Evolutionary conservation across 2,329 filamentous ascomycete genomes (phyloP), one percentile per base, ranked within the genome.

Genomic region (Penicillium olsonii): DNA sequence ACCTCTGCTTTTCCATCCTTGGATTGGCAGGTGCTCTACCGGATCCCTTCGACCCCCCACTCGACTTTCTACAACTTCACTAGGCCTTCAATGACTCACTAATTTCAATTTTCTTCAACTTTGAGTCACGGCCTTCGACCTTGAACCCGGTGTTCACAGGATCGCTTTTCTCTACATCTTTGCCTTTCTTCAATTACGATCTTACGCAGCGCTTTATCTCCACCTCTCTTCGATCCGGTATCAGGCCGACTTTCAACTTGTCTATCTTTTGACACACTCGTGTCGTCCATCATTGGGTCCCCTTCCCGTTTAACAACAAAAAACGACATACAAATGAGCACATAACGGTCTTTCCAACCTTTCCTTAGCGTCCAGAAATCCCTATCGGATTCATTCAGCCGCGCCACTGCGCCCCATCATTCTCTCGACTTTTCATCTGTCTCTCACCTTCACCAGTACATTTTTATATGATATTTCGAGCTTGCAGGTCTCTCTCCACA

Each of bases 241-340:
- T 51, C 42, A 39, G 42, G 37, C 51, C 48, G 48, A 41, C 33
- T 42, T 44, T 26, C 48, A 42, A 48, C 31, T 42, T 42, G 19
- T 42, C n/a, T 18, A 48, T 48, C 19, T 26, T 33, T 42, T 57
- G 47, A 46, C 33, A 48, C 49, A 43, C 27, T 33, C 37, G 42
- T 48, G 35, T 44, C 45, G 45, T 48, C 50, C 52, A 48, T 34
- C 45, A 5, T 41, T 53, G 45, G 46, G 40, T 51, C 52, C 53
- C 26, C 37, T 37, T 38, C 44, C 49, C 45, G 50, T 52, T 46
- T 42, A 58, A 52, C 60, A 57, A 56, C 50, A 57, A 55, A 61
- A 45, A 64, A 69, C 65, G 62, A 70, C 57, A 68, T 64, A 65
- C 67, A 60, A 66, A 71, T 71, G 68, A 68, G 64, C 62, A 62